A percentile compares a stretch with the other conserved stretches of the same genome.
Conservation (phyloP, 192 early-diverging fungal genomes). For the Entomortierella parvispora region DNA sequence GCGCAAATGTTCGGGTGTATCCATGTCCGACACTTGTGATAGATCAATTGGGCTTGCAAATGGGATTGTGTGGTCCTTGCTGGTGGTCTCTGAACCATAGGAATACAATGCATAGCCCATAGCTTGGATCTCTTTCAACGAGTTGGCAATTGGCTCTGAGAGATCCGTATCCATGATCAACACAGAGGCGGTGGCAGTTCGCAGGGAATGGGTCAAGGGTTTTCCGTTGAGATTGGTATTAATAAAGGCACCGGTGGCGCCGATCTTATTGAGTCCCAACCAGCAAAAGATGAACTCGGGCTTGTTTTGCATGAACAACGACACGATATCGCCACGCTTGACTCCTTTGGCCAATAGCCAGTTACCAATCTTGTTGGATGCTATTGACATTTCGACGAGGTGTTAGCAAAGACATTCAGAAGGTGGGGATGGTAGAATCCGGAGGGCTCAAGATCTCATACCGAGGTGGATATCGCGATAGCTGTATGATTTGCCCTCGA, state of each 20-base stretch:
- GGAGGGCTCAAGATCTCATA: conserved; percentile 36
- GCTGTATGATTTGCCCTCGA: conserved; percentile 59
- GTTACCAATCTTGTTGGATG: conserved; percentile 44
- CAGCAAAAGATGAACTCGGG: conserved; percentile 66
- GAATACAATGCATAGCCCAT: conserved; percentile 38
- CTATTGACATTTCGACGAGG: conserved; percentile 4
- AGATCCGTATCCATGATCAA: conserved; percentile 49
- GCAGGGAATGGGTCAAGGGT: conserved; percentile 56
- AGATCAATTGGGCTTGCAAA: conserved; percentile 51
- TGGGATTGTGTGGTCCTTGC: too few species aligned
- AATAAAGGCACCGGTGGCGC: conserved; percentile 66
- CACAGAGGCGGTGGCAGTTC: conserved; percentile 44
- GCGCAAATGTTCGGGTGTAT: conserved; percentile 16
- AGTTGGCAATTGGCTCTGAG: conserved; percentile 21
- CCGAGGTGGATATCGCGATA: conserved; percentile 57
- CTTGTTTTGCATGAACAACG: conserved; percentile 69
- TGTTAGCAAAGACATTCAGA: too few species aligned
- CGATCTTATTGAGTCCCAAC: conserved; percentile 71
- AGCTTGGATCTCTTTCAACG: conserved; percentile 30
- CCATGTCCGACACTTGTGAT: conserved; percentile 8
- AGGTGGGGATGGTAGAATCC: too few species aligned
- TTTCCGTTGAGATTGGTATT: conserved; percentile 67
- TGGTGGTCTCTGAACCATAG: not conserved
- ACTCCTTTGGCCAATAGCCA: conserved; percentile 47
- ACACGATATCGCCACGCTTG: conserved; percentile 61